These are phyloP conservation scores for Knufia petricola DNA, from an alignment of 2,329 filamentous ascomycete genomes.

Conservation along the genomic window DNA sequence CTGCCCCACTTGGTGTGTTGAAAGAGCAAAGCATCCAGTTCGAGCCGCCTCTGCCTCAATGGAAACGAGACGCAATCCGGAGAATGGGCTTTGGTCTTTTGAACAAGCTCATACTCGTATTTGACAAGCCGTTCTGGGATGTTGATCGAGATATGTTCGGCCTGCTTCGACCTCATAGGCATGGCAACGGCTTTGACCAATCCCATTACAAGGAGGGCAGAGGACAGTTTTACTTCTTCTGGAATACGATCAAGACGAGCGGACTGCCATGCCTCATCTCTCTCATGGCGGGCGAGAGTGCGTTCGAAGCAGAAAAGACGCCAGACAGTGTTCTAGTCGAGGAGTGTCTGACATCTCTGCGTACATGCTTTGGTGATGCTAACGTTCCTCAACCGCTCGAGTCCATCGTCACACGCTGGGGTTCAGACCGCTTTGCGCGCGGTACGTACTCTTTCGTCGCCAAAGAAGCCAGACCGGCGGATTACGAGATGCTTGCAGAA, in stretches of 20 bases:
- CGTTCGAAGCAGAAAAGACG: slow-evolving; percentile 72
- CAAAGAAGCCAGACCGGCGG: slow-evolving; percentile 67
- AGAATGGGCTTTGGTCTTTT: slow-evolving; percentile 86
- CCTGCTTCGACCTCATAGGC: slow-evolving; percentile 61
- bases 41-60: slow-evolving; percentile 75
- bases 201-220: slow-evolving; percentile 67
- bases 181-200: slow-evolving; percentile 60
- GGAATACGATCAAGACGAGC: slow-evolving; percentile 85
- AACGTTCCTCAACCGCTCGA: slow-evolving; percentile 70
- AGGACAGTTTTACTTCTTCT: slow-evolving; percentile 96
- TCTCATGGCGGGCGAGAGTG: slow-evolving; percentile 91
- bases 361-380: slow-evolving; percentile 57
- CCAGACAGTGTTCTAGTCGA: slow-evolving; percentile 65
- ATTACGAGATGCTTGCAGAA: slow-evolving; percentile 86
- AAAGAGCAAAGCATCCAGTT: slow-evolving; percentile 79
- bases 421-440: slow-evolving; percentile 76
- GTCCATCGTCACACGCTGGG: slow-evolving; percentile 86
- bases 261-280: slow-evolving; percentile 81
- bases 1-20: slow-evolving; percentile 79
- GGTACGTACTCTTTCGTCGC: slow-evolving; percentile 95
- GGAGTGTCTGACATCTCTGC: slow-evolving; percentile 71
- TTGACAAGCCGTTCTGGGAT: slow-evolving; percentile 86
- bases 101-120: slow-evolving; percentile 92
- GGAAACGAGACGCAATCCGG: slow-evolving; percentile 71
- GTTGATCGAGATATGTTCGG: slow-evolving; percentile 85